Evolutionary conservation across 345 rosid genomes (phyloP), one percentile per base, ranked within the genome.

Genomic region (Camelina sativa): DNA sequence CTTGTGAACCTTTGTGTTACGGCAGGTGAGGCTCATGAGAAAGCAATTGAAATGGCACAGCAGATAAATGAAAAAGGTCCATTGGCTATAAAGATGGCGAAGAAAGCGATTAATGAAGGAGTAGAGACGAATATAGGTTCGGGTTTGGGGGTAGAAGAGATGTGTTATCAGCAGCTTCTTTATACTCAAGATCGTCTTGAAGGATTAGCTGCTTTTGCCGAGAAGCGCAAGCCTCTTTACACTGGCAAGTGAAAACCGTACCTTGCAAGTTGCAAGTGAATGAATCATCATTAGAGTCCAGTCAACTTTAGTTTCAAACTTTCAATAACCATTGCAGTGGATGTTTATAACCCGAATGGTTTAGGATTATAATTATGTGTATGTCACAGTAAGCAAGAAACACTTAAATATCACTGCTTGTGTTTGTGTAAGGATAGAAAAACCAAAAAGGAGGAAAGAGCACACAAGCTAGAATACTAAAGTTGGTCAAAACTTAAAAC

Each of bases 21-120:
- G 19, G 82, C 91, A 0, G 91, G 97, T 50, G 89, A 86, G 73
- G 91, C 96, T 77, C 89, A 81, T 72, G 19, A 46, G 56, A 94
- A 90, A 84, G 98, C 96, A 41, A 83, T 91, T 47, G 93, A 87
- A 79, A 79, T 94, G 61, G 98, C 98, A 17, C 84, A 82, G 52
- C 89, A 86, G 80, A 91, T 94, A 66, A 94, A 84, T 78, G 81
- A 86, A 75, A 94, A 91, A 89, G 97, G 97, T 71, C 95, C 96
- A 20, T 1, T 91, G 67, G 97, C 96, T 41, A 80, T 90, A 66
- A 85, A 75, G 80, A 85, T 90, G 96, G 96, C 95, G 4, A 91
- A 91, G 75, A 86, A 74, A 80, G 97, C 96, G n/a, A 86, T 90
- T 0, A 76, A 82, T 50, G 86, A 84, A 82, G 96, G 98, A 25